These are phyloP conservation scores for Pluteus cervinus DNA, from an alignment of 768 basidiomycete genomes.

Conservation along the genomic window DNA sequence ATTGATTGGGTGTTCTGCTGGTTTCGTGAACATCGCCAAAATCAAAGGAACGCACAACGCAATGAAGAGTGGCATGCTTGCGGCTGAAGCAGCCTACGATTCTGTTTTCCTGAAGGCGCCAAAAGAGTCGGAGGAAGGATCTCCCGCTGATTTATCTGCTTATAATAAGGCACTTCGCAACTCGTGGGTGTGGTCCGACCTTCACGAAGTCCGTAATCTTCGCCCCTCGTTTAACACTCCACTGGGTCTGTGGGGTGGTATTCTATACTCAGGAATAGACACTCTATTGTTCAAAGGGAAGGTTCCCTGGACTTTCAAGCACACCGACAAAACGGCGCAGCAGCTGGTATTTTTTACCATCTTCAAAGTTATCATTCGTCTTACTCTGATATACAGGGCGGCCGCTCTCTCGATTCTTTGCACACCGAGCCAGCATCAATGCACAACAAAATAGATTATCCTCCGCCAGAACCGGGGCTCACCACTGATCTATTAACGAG, in stretches of 20 bases:
- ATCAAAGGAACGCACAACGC: slow-evolving; percentile 99
- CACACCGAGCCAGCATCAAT: slow-evolving; percentile 64
- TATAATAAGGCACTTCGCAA: slow-evolving; percentile 66
- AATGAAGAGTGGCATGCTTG: slow-evolving; percentile 98
- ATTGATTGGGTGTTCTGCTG: slow-evolving; percentile 90
- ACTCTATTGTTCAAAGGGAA: slow-evolving; percentile 78
- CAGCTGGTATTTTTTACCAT: slow-evolving; percentile 15
- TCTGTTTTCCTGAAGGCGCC: slow-evolving; percentile 34
- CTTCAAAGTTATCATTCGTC: background rate
- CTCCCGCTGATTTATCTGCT: slow-evolving; percentile 54
- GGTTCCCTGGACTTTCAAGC: slow-evolving; percentile 89
- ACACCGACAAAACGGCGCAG: slow-evolving; percentile 30
- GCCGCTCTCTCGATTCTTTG: slow-evolving; percentile 48
- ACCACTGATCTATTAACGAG: slow-evolving; percentile 93
- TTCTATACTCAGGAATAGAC: slow-evolving; percentile 86
- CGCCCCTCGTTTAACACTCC: slow-evolving; percentile 81
- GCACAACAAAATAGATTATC: slow-evolving; percentile 78
- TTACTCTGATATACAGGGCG: slow-evolving; percentile 8
- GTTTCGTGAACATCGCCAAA: slow-evolving; percentile 94
- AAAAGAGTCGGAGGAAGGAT: slow-evolving; percentile 8
- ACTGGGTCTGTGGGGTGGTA: slow-evolving; percentile 82
- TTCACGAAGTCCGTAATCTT: slow-evolving; percentile 87
- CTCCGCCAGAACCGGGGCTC: slow-evolving; percentile 79
- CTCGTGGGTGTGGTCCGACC: slow-evolving; percentile 83
- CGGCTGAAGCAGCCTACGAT: slow-evolving; percentile 81